phyloP scores from a whole-genome alignment of 2,329 filamentous ascomycete genomes.

The Xylaria digitata region DNA sequence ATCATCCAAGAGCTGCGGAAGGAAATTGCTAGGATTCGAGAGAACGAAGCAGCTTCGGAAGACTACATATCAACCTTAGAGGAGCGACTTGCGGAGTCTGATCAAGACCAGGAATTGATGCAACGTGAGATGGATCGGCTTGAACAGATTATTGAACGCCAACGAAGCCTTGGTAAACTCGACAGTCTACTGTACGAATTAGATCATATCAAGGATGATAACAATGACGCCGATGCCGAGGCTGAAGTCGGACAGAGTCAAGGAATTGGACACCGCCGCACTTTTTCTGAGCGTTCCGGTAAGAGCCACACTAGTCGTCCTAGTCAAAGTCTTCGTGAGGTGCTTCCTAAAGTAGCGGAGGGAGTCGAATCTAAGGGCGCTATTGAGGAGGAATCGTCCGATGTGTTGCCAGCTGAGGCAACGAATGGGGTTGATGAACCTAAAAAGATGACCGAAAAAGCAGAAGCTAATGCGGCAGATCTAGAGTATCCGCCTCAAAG shows the following conservation, averaged over 20 bases:
- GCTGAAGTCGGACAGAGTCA: conserved; percentile 52
- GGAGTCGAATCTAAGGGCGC: conserved; percentile 41
- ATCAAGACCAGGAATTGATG: conserved; percentile 97
- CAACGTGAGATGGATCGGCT: conserved; percentile 94
- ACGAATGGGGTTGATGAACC: conserved; percentile 26
- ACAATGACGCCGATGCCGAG: conserved; percentile 52
- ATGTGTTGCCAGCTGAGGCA: conserved; percentile 35
- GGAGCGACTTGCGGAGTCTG: conserved; percentile 92
- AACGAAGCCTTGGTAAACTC: conserved; percentile 92
- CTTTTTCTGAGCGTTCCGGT: conserved; percentile 63
- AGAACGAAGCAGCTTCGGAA: conserved; percentile 90
- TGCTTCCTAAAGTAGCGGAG: conserved; percentile 65
- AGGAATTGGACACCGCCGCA: conserved; percentile 58
- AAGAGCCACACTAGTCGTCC: conserved; percentile 66
- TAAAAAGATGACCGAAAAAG: conserved; percentile 33
- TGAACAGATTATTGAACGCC: conserved; percentile 94
- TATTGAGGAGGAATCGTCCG: conserved; percentile 48
- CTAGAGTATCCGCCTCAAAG: conserved; percentile 65
- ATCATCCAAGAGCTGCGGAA: conserved; percentile 90
- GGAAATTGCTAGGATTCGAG: conserved; percentile 86
- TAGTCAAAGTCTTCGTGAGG: conserved; percentile 62
- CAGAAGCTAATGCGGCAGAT: conserved; percentile 25
- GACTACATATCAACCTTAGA: conserved; percentile 98
- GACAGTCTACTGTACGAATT: conserved; percentile 93
- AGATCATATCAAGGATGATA: conserved; percentile 77